phyloP scores from a whole-genome alignment of 2,329 filamentous ascomycete species.

The Trichoderma atroviride region DNA sequence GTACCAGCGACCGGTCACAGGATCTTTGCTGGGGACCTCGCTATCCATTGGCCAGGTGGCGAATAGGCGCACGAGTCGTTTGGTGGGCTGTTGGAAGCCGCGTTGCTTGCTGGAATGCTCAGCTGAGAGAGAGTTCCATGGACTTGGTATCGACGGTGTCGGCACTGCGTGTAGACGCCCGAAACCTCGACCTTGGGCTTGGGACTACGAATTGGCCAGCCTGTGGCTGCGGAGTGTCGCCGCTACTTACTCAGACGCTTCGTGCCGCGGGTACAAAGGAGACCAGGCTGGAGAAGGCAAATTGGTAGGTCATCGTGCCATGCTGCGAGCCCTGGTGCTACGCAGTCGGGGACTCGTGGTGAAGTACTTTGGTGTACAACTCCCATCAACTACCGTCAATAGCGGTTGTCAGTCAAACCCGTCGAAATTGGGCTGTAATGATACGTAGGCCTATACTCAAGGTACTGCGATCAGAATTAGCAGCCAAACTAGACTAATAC shows the following conservation, averaged over 20 bases:
- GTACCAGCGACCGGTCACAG: constrained; percentile 16
- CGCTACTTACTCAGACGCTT: constrained; percentile 2
- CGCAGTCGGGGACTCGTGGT: not conserved
- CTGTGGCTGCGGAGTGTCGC: not conserved
- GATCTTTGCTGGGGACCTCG: not conserved
- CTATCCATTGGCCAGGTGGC: not conserved
- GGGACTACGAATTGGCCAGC: constrained; percentile 10
- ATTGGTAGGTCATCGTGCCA: not conserved
- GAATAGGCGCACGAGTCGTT: constrained; percentile 4
- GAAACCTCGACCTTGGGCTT: constrained; percentile 15
- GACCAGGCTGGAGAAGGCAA: not conserved
- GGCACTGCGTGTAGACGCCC: constrained; percentile 6
- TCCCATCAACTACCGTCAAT: not conserved
- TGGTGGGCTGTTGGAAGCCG: not conserved
- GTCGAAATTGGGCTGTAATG: not conserved
- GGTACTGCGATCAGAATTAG: not conserved
- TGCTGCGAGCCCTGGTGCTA: not conserved
- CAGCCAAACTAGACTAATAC: not conserved
- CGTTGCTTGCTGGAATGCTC: constrained; percentile 17
- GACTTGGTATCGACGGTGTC: constrained; percentile 14
- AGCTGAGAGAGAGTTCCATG: constrained; percentile 19
- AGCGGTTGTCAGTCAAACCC: not conserved
- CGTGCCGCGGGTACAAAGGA: not conserved
- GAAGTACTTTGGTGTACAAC: not conserved
- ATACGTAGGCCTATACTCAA: not conserved